phyloP scores from a whole-genome alignment of 495 filamentous ascomycete genomes.

The Daldinia childiae region DNA sequence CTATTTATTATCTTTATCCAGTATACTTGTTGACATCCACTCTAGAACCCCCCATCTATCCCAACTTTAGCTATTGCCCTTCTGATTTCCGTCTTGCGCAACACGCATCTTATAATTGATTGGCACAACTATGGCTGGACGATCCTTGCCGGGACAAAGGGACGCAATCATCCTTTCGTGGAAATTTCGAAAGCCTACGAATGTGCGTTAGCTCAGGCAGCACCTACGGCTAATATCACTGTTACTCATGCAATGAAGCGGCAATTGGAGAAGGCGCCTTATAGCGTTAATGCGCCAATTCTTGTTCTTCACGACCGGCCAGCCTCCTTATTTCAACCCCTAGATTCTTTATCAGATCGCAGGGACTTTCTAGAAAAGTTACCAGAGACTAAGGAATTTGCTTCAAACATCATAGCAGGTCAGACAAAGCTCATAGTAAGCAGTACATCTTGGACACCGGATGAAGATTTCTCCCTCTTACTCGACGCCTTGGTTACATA shows the following conservation, averaged over 20 bases:
- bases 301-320: slow-evolving; percentile 87
- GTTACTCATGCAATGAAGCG: slow-evolving; percentile 89
- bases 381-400: slow-evolving; percentile 65
- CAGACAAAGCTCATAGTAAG: slow-evolving; percentile 77
- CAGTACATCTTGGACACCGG: slow-evolving; percentile 94
- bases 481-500: slow-evolving; percentile 85
- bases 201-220: slow-evolving; percentile 66
- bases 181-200: slow-evolving; percentile 80
- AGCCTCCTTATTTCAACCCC: slow-evolving; percentile 79
- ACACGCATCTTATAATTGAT: slow-evolving; percentile 86
- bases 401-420: slow-evolving; percentile 64
- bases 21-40: slow-evolving; percentile 6
- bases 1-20: neutral
- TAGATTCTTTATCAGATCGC: slow-evolving; percentile 60
- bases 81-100: slow-evolving; percentile 77
- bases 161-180: slow-evolving; percentile 79
- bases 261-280: slow-evolving; percentile 69
- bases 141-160: slow-evolving; percentile 78
- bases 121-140: slow-evolving; percentile 99
- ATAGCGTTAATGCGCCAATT: slow-evolving; percentile 69
- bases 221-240: slow-evolving; percentile 79
- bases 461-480: slow-evolving; percentile 92
- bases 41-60: slow-evolving; percentile 91
- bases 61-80: slow-evolving; percentile 82
- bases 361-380: slow-evolving; percentile 67